Base-by-base conservation (phyloP, 805 yeast genomes). In the Candida dajiaensis region DNA sequence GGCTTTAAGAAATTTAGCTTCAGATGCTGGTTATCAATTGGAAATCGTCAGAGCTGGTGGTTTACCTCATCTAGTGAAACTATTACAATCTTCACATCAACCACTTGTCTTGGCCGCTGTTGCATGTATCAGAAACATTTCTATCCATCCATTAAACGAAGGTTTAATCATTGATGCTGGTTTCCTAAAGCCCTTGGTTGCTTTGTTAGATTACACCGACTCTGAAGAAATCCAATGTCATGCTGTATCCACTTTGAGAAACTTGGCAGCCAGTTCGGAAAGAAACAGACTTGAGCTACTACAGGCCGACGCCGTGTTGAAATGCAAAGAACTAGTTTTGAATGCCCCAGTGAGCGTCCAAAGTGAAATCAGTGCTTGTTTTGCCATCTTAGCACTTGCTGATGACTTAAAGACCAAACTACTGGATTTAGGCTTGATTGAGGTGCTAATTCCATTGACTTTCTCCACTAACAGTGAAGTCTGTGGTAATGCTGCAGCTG, bases 401-500 rank as follows among this genome's bases (percentile, higher is more conserved):
- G 99, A 94, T 68, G 97, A 89, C 63, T 78, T 95, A 56, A 94
- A 92, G 68, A 78, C 84, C 43, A 85, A 85, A 58, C 73, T 94
- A 57, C 78, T 94, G 55, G 85, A 87, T 50, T 76, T 89, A 55
- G 92, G 90, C 45, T 82, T 94, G 39, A 77, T 89, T 50, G 89
- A 86, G 57, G 97, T 89, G 33, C 76, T 94, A 52, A 83, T 94
- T 48, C 99, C 99, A 31, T 77, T 94, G 64, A 94, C 98, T 2
- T 81, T 79, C 56, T 85, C 95, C 38, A 77, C 77, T 46, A 89
- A 89, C 63, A 85, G 89, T 49, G 99, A 95, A 68, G 97, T 94
- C 16, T 94, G 96, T 65, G 99, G 99, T 47, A 94, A 94, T 67
- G 86, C 96, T 2, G 99, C 98, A 15, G 99, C 99, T 33, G 98